Base-by-base conservation (phyloP, 1,284 basidiomycete species). In the Heterobasidion irregulare region DNA sequence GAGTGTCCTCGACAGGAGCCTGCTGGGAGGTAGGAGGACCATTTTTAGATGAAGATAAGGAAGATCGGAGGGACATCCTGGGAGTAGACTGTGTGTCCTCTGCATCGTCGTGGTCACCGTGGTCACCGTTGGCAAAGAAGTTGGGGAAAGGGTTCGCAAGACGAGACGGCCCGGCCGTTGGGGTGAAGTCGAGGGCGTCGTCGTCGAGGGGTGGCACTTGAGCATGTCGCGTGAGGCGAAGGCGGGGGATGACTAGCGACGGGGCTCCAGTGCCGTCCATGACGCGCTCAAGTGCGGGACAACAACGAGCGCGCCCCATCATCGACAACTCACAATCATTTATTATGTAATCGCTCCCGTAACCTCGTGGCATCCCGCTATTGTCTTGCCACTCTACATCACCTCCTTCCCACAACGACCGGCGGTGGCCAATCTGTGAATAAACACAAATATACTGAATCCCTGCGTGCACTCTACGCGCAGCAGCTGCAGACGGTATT, bases 71-170 rank as follows among this genome's bases (percentile, higher is more conserved):
- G 53, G 70, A 62, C 54, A 81, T 66, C 54, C 72, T 74, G 18
- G 79, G 79, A 1, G 81, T 82, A 34, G 77, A 72, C 49, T 75
- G 67, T 18, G 75, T 70, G 65, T 81, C 75, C 54, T 78, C 73
- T 38, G 65, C 63, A 45, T 72, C 67, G 41, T 68, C 65, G 46
- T 65, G 56, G 49, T 72, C 71, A 47, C 73, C 72, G 55, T 65
- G 62, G 8, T 61, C 55, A 44, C 53, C 50, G 8, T 32, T 48
- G 32, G 47, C 38, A 16, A 57, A 56, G 36, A 55, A 43, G 38
- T 49, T 13, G 55, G 63, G 59, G 35, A 58, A 47, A 44, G 62
- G 57, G 57, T 62, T 53, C 33, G 63, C 61, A 36, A 64, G 54
- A 56, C 70, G 68, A 58, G 68, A 70, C 54, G 69, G 68, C 12